A percentile compares a stretch with the other conserved stretches of the same genome.
Evolutionary conservation across 441 rosid species (phyloP).

Genomic region (Aquilaria agallochum): DNA sequence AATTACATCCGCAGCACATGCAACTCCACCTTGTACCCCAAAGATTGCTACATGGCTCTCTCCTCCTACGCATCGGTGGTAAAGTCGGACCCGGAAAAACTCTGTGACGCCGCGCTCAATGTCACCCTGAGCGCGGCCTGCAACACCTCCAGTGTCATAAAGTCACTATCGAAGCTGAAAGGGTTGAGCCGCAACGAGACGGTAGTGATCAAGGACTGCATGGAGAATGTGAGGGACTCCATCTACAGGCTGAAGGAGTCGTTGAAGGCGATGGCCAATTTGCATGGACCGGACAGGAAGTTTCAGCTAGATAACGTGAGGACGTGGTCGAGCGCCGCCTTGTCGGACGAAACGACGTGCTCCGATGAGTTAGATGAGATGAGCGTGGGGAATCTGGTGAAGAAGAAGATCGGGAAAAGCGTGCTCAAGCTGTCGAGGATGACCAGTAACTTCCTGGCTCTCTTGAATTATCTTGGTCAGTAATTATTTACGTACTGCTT

Average conservation of each 20-base stretch:
- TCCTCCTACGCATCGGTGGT: conserved; percentile 39
- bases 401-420: neutral
- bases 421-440: conserved; percentile 2
- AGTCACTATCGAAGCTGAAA: conserved; percentile 24
- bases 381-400: conserved; percentile 3
- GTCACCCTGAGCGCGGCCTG: conserved; percentile 38
- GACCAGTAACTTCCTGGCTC: conserved; percentile 8
- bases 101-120: conserved; percentile 40
- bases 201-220: conserved; percentile 50
- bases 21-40: conserved; percentile 21
- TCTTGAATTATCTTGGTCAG: neutral
- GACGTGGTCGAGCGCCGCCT: conserved; percentile 1
- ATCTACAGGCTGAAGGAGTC: conserved; percentile 51
- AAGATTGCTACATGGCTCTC: conserved; percentile 45
- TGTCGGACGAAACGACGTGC: conserved; percentile 7
- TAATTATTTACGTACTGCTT: too few relatives aligned
- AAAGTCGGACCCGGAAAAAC: conserved; percentile 43
- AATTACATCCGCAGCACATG: conserved; percentile 46
- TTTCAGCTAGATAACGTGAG: too few relatives aligned
- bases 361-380: conserved; percentile 12
- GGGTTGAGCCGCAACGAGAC: conserved; percentile 30
- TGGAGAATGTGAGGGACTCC: conserved; percentile 35
- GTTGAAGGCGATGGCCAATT: conserved; percentile 22
- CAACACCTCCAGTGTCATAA: conserved; percentile 21
- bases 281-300: conserved; percentile 2